Evolutionary conservation across 2,329 filamentous ascomycete genomes (phyloP), one percentile per base, ranked within the genome.

Genomic region (Capronia epimyces): DNA sequence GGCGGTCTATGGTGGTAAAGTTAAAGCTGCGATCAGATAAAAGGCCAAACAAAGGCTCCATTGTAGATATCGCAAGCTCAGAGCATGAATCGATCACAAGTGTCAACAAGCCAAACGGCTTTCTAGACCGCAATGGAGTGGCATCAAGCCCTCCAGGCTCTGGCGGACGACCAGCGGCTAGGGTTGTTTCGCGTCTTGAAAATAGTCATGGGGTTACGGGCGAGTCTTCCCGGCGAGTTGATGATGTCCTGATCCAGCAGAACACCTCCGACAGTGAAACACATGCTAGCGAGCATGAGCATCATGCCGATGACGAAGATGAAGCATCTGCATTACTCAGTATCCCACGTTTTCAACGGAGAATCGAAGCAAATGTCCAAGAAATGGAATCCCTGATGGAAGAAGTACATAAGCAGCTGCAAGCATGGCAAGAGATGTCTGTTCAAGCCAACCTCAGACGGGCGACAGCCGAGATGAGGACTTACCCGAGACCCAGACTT

Each of bases 381-480:
- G 21, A 24, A 34, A 20, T 52, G 9, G 43, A n/a, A 31, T 32
- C n/a, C 13, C 10, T 57, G 10, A 20, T 53, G n/a, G 25, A 52
- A 10, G 15, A 18, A 9, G 20, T 49, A n/a, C 39, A 37, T 16
- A 37, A 47, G 39, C 29, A 50, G 13, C 40, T 50, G 7, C 43
- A 40, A 12, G 39, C 27, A 13, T 57, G 42, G 46, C 51, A 46
- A 43, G 49, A 57, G 25, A 32, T 18, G 42, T 41, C 10, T 10
- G 48, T 47, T n/a, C 45, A 50, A 31, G 51, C 52, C 5, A 46
- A 49, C 4, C 21, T 57, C 21, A 44, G 52, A 22, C 51, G 55
- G 43, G 52, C 49, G 12, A 32, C 27, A 24, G 18, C 49, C 21
- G 46, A 48, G 21, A 49, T 37, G 29, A 50, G 15, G 32, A 43